phyloP scores from a whole-genome alignment of 371 early-diverging fungal species.

The Mortierella sp. region DNA sequence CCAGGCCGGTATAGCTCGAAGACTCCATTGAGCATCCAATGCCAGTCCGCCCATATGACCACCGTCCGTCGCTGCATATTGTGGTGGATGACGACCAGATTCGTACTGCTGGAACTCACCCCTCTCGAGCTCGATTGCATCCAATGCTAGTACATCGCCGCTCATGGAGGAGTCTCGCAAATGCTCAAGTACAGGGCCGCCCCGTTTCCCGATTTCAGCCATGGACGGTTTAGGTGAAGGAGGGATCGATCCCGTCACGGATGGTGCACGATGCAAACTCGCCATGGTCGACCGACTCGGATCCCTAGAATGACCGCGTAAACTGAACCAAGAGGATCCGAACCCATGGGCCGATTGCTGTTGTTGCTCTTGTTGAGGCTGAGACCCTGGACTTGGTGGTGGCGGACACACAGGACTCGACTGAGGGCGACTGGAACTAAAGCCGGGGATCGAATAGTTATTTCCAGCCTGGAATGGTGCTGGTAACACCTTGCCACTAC shows the following conservation, averaged over 20 bases:
- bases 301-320: constrained; percentile 26
- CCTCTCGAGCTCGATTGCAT: constrained; percentile 4
- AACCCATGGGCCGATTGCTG: constrained; percentile 6
- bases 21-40: constrained; percentile 28
- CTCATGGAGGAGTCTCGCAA: not conserved
- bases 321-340: constrained; percentile 29
- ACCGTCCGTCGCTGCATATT: constrained; percentile 3
- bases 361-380: constrained; percentile 4
- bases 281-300: constrained; percentile 32
- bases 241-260: constrained; percentile 6
- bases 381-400: constrained; percentile 17
- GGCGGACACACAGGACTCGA: constrained; percentile 4
- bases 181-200: not conserved
- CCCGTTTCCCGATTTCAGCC: constrained; percentile 7
- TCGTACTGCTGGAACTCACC: constrained; percentile 10
- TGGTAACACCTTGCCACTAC: constrained; percentile 10
- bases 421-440: constrained; percentile 14
- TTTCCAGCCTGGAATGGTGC: constrained; percentile 48
- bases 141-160: not conserved
- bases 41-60: not conserved
- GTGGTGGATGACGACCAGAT: constrained; percentile 14
- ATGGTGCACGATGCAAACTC: not conserved
- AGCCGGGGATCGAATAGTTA: constrained; percentile 46
- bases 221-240: constrained; percentile 18
- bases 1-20: constrained; percentile 48